These are phyloP conservation scores for Hyaloscypha variabilis DNA, from an alignment of 495 filamentous ascomycete species.

Conservation along the genomic window DNA sequence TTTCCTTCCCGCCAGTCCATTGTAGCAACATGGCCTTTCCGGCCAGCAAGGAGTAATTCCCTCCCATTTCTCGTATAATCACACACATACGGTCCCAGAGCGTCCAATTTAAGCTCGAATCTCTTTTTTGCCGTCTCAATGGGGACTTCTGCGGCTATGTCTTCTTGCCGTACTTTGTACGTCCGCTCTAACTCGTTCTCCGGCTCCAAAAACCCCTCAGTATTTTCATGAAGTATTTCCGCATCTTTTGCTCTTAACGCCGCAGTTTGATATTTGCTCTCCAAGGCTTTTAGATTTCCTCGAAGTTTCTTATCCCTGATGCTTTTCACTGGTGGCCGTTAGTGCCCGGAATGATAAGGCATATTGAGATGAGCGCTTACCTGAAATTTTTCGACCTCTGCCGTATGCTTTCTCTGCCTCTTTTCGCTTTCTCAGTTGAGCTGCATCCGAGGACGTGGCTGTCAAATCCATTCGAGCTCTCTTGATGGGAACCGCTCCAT, in stretches of 20 bases:
- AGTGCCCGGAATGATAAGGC: not conserved
- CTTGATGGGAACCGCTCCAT: constrained; percentile 48
- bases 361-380: constrained; percentile 8
- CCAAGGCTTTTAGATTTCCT: constrained; percentile 73
- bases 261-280: constrained; percentile 80
- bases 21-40: constrained; percentile 93
- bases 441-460: constrained; percentile 42
- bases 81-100: constrained; percentile 80
- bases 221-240: constrained; percentile 89
- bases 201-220: constrained; percentile 84
- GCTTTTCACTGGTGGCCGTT: constrained; percentile 36
- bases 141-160: constrained; percentile 74
- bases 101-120: constrained; percentile 84
- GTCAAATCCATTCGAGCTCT: constrained; percentile 47
- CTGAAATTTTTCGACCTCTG: constrained; percentile 69
- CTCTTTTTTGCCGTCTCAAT: constrained; percentile 83
- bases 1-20: constrained; percentile 97
- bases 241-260: constrained; percentile 85
- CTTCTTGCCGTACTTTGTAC: constrained; percentile 87
- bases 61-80: constrained; percentile 91
- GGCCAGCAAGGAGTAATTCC: constrained; percentile 79
- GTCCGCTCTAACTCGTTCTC: constrained; percentile 88
- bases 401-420: constrained; percentile 83
- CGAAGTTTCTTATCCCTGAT: constrained; percentile 87
- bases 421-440: constrained; percentile 45